These are phyloP conservation scores for Kuraishia piskuri DNA, from an alignment of 805 yeast genomes.

Conservation along the genomic window DNA sequence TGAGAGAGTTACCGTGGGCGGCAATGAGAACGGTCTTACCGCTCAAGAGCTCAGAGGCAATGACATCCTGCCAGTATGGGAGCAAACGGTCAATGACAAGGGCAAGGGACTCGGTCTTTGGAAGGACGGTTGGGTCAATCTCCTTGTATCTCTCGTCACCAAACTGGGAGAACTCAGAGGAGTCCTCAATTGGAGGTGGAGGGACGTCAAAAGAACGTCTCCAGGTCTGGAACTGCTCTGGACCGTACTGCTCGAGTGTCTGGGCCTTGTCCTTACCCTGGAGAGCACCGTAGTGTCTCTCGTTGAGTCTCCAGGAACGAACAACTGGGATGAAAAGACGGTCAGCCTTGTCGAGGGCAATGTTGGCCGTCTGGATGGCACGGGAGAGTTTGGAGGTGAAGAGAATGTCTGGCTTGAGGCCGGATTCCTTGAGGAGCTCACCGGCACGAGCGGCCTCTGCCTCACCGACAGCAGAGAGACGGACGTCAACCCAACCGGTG, in stretches of 20 bases:
- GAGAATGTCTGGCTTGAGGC: slow-evolving; percentile 75
- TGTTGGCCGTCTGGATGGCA: slow-evolving; percentile 96
- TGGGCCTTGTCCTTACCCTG: slow-evolving; percentile 98
- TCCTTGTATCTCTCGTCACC: slow-evolving; percentile 80
- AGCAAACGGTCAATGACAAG: slow-evolving; percentile 92
- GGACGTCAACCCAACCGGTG: slow-evolving; percentile 98
- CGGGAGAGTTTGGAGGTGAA: slow-evolving; percentile 88
- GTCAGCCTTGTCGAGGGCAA: slow-evolving; percentile 84
- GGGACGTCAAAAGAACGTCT: slow-evolving; percentile 97
- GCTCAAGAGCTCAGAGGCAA: slow-evolving; percentile 71
- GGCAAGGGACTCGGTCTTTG: slow-evolving; percentile 90
- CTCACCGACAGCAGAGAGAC: slow-evolving; percentile 74
- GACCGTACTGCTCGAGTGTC: slow-evolving; percentile 79
- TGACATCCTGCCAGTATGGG: slow-evolving; percentile 95
- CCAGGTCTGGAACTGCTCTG: slow-evolving; percentile 91
- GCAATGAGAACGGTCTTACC: slow-evolving; percentile 90
- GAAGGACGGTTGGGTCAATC: slow-evolving; percentile 79
- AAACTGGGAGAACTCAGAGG: slow-evolving; percentile 74
- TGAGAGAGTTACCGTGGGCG: slow-evolving; percentile 98
- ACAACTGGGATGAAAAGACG: slow-evolving; percentile 84
- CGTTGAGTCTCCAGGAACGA: slow-evolving; percentile 97
- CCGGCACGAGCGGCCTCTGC: slow-evolving; percentile 94
- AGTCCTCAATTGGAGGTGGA: slow-evolving; percentile 80
- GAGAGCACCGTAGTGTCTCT: slow-evolving; percentile 98
- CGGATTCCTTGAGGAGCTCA: slow-evolving; percentile 79